phyloP scores from a whole-genome alignment of 2,329 filamentous ascomycete species.

The Metarhizium robertsii region DNA sequence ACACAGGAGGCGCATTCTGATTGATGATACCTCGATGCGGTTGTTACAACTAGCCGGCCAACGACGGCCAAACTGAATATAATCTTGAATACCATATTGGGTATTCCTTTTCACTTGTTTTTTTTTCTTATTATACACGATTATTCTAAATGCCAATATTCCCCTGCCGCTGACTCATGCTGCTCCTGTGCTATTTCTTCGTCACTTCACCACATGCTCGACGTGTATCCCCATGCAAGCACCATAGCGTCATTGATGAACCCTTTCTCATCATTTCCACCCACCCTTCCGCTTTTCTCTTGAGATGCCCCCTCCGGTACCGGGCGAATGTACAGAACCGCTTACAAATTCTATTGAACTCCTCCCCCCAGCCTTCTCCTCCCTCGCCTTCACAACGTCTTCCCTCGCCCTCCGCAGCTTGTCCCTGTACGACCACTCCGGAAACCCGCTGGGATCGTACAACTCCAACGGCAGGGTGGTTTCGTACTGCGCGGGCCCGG shows the following conservation, averaged over 20 bases:
- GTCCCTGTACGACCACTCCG: conserved; percentile 42
- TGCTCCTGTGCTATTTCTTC: neutral
- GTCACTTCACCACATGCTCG: neutral
- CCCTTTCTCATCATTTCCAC: conserved; percentile 17
- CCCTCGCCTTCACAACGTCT: conserved; percentile 31
- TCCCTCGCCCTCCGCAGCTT: conserved; percentile 40
- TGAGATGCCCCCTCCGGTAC: conserved; percentile 12
- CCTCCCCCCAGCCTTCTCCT: conserved; percentile 30
- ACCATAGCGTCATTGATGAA: too few species aligned
- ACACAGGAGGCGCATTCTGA: conserved; percentile 13
- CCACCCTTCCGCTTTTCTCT: conserved; percentile 25
- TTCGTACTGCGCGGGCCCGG: conserved; percentile 50
- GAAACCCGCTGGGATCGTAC: conserved; percentile 50
- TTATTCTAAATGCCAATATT: neutral
- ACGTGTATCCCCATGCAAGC: neutral
- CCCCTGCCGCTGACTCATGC: neutral
- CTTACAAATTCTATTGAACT: conserved; percentile 39
- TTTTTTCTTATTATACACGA: neutral
- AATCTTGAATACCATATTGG: conserved; percentile 7
- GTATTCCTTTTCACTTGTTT: neutral
- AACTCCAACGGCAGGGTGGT: conserved; percentile 48
- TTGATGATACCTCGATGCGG: conserved; percentile 23
- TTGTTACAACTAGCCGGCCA: conserved; percentile 9
- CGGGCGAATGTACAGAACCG: neutral
- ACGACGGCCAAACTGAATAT: conserved; percentile 8